phyloP scores from a whole-genome alignment of 768 basidiomycete genomes.

The Hemileccinum rubropunctum region DNA sequence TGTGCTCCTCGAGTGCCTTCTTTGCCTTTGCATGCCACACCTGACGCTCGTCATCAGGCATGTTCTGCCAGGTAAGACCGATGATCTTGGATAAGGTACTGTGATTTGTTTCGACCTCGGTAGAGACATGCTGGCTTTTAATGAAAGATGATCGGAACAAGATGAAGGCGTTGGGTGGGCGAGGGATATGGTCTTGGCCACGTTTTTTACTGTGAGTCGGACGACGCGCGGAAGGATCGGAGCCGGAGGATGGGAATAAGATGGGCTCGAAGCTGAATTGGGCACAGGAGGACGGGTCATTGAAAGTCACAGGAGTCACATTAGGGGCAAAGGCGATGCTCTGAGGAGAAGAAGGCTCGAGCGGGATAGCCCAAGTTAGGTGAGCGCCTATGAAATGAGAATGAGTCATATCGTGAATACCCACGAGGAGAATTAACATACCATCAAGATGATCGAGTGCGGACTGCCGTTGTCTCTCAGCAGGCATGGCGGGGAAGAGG shows the following conservation, averaged over 20 bases:
- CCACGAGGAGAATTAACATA: constrained; percentile 19
- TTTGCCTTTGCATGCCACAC: constrained; percentile 78
- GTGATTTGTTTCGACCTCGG: constrained; percentile 78
- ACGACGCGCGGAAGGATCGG: constrained; percentile 37
- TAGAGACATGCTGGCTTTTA: constrained; percentile 72
- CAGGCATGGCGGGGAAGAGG: constrained; percentile 42
- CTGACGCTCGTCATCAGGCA: constrained; percentile 72
- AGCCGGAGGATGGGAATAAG: constrained; percentile 55
- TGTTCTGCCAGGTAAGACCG: constrained; percentile 77
- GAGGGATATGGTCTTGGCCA: constrained; percentile 73
- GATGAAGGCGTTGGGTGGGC: constrained; percentile 85
- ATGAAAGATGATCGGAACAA: constrained; percentile 84
- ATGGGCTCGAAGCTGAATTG: constrained; percentile 42
- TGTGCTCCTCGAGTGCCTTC: constrained; percentile 69
- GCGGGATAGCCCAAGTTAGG: constrained; percentile 45
- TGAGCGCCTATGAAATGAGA: constrained; percentile 34
- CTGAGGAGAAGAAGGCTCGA: constrained; percentile 38
- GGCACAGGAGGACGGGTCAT: constrained; percentile 41
- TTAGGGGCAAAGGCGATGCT: constrained; percentile 57
- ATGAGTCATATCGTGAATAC: constrained; percentile 14
- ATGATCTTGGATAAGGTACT: constrained; percentile 84
- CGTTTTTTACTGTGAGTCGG: constrained; percentile 66
- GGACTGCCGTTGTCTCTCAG: constrained; percentile 38
- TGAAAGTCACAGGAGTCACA: constrained; percentile 57
- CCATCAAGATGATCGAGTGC: constrained; percentile 37